Evolutionary conservation across 805 yeast genomes (phyloP).

Genomic region (Pichia sporocuriosa): DNA sequence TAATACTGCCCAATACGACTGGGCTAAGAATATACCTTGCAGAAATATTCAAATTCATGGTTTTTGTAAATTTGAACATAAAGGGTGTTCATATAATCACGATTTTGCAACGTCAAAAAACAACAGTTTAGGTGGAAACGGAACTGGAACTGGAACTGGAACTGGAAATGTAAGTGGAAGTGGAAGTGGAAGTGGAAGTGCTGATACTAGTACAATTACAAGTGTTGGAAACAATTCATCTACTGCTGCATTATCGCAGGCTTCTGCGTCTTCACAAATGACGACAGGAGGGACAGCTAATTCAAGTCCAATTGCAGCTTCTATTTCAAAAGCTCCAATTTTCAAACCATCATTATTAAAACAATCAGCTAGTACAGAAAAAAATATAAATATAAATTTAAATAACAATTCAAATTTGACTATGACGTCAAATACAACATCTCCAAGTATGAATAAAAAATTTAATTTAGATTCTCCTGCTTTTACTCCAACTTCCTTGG

Average conservation of each 20-base stretch:
- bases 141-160: constrained; percentile 4
- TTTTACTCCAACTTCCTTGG: constrained; percentile 38
- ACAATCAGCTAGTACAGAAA: background rate
- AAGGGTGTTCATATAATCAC: constrained; percentile 81
- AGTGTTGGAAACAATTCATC: background rate
- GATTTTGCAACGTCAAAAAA: constrained; percentile 30
- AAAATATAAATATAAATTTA: background rate
- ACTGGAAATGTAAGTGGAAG: constrained; percentile 5
- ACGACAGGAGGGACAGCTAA: background rate
- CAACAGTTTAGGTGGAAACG: background rate
- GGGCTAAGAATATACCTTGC: constrained; percentile 74
- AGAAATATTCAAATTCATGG: constrained; percentile 82
- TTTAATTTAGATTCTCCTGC: constrained; percentile 52
- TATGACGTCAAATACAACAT: too few species aligned
- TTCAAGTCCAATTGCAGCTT: constrained; percentile 2
- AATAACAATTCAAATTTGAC: too few species aligned
- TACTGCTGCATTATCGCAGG: background rate
- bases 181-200: constrained; percentile 10
- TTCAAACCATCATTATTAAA: constrained; percentile 9
- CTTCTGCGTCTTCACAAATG: constrained; percentile 12
- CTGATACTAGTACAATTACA: background rate
- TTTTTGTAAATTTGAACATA: constrained; percentile 78
- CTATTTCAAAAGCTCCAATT: constrained; percentile 6
- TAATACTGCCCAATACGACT: constrained; percentile 29
- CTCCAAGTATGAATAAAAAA: constrained; percentile 25